phyloP scores from a whole-genome alignment of 1,284 basidiomycete species.

The Marasmius fiardii region DNA sequence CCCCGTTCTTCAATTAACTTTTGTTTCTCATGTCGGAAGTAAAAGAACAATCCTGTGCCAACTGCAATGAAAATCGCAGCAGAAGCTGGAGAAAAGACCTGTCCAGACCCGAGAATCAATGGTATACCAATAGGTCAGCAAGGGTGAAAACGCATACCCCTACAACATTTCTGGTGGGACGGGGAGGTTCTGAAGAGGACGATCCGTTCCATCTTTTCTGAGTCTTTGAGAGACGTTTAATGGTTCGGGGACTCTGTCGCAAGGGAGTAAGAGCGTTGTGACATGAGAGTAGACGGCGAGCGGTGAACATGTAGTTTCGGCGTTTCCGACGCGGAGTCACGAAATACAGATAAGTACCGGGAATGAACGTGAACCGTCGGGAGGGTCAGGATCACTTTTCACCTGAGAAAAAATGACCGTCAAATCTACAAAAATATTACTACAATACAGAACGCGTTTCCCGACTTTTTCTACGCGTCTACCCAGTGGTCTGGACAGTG shows the following conservation, averaged over 20 bases:
- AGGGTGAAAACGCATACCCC: constrained; percentile 35
- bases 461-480: too few species aligned
- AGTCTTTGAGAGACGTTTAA: constrained; percentile 10
- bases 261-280: neutral
- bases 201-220: neutral
- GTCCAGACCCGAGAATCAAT: neutral
- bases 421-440: too few species aligned
- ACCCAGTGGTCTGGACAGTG: too few species aligned
- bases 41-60: constrained; percentile 81
- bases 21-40: constrained; percentile 88
- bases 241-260: neutral
- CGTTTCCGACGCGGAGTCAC: too few species aligned
- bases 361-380: too few species aligned
- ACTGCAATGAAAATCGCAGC: constrained; percentile 82
- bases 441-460: too few species aligned
- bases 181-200: constrained; percentile 8
- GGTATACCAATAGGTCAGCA: neutral
- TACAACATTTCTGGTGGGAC: constrained; percentile 25
- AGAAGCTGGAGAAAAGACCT: constrained; percentile 89
- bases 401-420: too few species aligned
- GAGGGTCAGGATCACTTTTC: too few species aligned
- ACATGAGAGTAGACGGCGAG: neutral
- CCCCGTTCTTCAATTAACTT: constrained; percentile 74
- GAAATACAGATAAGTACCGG: too few species aligned
- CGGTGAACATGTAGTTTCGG: neutral